Evolutionary conservation across 208 protist species (phyloP).

Genomic region (Phytomonas sp.): DNA sequence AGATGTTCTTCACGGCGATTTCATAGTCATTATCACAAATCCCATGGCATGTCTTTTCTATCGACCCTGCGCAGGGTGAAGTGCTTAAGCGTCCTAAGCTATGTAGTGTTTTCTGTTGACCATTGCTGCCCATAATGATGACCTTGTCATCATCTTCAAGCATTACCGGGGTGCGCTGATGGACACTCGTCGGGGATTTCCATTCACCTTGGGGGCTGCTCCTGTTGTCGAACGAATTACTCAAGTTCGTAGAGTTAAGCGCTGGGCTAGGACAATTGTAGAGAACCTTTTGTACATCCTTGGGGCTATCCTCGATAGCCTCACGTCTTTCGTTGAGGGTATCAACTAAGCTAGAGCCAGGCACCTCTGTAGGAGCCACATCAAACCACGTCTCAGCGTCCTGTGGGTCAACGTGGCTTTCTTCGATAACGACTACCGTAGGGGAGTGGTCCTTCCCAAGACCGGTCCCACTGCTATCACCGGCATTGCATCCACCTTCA

Average conservation of each 20-base stretch:
- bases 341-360: background rate
- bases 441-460: background rate
- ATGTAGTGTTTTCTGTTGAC: background rate
- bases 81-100: constrained; percentile 1
- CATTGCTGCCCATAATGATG: constrained; percentile 15
- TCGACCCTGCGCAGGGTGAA: background rate
- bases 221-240: background rate
- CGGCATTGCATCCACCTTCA: background rate
- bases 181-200: constrained; percentile 45
- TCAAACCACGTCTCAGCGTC: background rate
- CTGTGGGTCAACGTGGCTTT: background rate
- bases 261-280: background rate
- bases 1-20: background rate
- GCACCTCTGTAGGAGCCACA: background rate
- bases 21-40: background rate
- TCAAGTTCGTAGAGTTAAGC: background rate
- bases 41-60: background rate
- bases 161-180: constrained; percentile 75
- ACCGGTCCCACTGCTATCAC: background rate
- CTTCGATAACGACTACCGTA: background rate
- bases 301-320: background rate
- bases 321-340: background rate
- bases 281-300: background rate
- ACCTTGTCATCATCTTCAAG: constrained; percentile 45
- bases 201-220: constrained; percentile 14